These are phyloP conservation scores for Phytopythium mirpurense DNA, from an alignment of 352 stramenopile species.

Conservation along the genomic window DNA sequence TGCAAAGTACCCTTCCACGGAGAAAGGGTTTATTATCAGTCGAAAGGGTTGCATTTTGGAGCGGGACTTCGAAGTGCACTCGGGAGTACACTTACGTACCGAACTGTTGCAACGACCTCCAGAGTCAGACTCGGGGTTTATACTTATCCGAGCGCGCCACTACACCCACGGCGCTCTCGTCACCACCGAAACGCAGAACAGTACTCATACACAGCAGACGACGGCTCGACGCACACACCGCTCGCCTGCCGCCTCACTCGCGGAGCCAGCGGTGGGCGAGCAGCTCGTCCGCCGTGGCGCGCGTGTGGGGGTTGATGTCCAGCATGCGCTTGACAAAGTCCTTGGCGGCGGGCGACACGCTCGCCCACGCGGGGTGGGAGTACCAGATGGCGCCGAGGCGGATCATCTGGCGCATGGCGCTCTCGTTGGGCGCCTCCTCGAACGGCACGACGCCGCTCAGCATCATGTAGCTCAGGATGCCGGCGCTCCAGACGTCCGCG, in stretches of 20 bases:
- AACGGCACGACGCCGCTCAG: conserved; percentile 57
- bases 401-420: conserved; percentile 78
- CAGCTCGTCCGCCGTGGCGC: conserved; percentile 46
- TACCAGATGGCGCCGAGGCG: conserved; percentile 90
- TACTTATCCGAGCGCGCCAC: too few species aligned
- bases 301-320: conserved; percentile 74
- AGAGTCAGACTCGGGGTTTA: too few species aligned
- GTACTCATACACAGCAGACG: too few species aligned
- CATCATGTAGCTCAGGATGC: conserved; percentile 95
- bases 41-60: neutral
- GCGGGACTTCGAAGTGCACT: too few species aligned
- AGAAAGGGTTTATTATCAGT: too few species aligned
- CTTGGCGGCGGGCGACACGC: conserved; percentile 76
- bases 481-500: conserved; percentile 93
- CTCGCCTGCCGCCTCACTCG: neutral
- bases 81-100: too few species aligned
- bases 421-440: conserved; percentile 39
- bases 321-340: conserved; percentile 87
- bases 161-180: too few species aligned
- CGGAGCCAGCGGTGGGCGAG: conserved; percentile 54
- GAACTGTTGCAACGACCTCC: too few species aligned
- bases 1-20: too few species aligned
- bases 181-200: too few species aligned
- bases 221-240: too few species aligned
- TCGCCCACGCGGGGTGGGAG: conserved; percentile 81